phyloP scores from a whole-genome alignment of 1,284 basidiomycete genomes.

The Cryptococcus jaspeensis region DNA sequence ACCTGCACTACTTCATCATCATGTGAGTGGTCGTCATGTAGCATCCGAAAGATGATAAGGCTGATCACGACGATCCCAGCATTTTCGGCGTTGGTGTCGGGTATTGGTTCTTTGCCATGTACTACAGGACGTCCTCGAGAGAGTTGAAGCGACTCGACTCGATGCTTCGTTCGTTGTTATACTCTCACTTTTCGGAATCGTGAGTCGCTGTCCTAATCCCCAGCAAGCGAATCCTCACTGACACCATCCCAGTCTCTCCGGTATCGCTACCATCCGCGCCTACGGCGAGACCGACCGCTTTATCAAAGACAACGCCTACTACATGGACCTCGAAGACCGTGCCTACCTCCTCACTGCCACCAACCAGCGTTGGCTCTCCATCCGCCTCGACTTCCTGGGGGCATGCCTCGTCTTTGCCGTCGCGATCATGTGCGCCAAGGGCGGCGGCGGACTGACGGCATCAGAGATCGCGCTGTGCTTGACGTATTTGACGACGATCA shows the following conservation, averaged over 20 bases:
- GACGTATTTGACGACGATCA: conserved; percentile 59
- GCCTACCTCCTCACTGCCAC: conserved; percentile 56
- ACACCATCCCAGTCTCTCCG: conserved; percentile 54
- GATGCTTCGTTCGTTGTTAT: conserved; percentile 67
- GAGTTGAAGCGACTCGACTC: conserved; percentile 61
- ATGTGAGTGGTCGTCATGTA: conserved; percentile 18
- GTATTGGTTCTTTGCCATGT: conserved; percentile 50
- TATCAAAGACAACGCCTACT: conserved; percentile 65
- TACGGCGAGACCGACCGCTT: conserved; percentile 67
- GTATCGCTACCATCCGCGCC: conserved; percentile 71
- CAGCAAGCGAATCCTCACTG: conserved; percentile 1
- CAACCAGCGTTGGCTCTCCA: conserved; percentile 66
- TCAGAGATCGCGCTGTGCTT: conserved; percentile 71
- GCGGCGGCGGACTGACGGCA: conserved; percentile 59
- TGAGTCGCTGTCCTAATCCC: conserved; percentile 38
- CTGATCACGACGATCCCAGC: conserved; percentile 7
- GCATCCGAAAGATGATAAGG: too few species aligned
- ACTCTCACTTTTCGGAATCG: conserved; percentile 78
- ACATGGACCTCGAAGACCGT: conserved; percentile 72
- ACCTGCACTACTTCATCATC: conserved; percentile 67
- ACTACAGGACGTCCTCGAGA: conserved; percentile 82
- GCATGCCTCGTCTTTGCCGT: conserved; percentile 65
- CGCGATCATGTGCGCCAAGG: conserved; percentile 52
- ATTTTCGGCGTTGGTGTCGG: conserved; percentile 35
- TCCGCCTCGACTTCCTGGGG: conserved; percentile 73